A percentile compares a stretch with the other conserved stretches of the same genome.
These are phyloP conservation scores for Brassica carinata DNA, from an alignment of 345 rosid genomes.

Conservation along the genomic window DNA sequence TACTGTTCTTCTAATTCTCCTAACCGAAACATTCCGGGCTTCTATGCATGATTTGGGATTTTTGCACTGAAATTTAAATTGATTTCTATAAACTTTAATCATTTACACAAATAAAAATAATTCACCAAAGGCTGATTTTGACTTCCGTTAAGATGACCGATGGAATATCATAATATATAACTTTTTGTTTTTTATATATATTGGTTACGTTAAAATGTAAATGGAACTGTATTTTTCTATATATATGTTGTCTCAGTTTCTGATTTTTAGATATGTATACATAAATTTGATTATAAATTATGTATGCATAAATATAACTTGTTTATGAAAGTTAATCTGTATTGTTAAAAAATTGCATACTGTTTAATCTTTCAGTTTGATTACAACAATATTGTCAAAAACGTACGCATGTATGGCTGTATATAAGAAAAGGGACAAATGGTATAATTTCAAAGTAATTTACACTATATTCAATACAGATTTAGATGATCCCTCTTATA, in stretches of 20 bases:
- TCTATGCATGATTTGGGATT: neutral
- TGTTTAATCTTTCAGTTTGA: neutral
- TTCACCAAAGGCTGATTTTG: neutral
- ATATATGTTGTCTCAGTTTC: no score
- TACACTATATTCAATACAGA: neutral
- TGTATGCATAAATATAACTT: neutral
- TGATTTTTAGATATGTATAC: neutral
- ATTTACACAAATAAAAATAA: neutral
- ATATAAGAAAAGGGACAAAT: neutral
- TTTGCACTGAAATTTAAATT: neutral
- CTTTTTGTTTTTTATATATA: no score
- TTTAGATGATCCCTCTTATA: neutral
- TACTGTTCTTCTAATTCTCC: conserved; percentile 9
- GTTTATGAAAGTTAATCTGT: neutral
- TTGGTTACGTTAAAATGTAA: neutral
- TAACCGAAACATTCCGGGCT: conserved; percentile 4
- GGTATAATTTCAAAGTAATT: neutral
- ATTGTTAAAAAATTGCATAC: neutral
- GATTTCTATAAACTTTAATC: neutral
- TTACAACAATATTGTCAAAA: neutral
- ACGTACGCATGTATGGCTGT: neutral
- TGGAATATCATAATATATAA: neutral
- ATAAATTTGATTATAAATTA: no score
- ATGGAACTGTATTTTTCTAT: no score
- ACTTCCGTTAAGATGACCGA: neutral